Conservation (phyloP, 352 stramenopile species). For the Phytophthora boehmeriae region DNA sequence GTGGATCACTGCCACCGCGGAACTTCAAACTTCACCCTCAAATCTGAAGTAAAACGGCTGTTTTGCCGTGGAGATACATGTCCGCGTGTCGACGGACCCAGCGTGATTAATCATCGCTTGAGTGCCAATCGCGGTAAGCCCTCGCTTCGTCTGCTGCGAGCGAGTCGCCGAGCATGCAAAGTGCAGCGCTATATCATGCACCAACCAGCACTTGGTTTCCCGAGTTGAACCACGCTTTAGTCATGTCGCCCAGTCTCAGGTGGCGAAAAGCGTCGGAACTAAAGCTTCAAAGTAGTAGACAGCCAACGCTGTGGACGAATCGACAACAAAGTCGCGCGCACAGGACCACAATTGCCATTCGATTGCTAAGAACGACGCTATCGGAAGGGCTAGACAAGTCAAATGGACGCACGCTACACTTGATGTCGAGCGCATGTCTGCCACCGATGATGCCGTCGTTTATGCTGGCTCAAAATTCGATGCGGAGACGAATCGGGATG, state of each 20-base stretch:
- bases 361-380: constrained; percentile 23
- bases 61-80: constrained; percentile 1
- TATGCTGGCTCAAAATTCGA: constrained; percentile 3
- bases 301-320: constrained; percentile 19
- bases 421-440: constrained; percentile 17
- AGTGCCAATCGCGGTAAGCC: not conserved
- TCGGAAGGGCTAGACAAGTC: constrained; percentile 4
- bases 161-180: constrained; percentile 2
- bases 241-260: not conserved
- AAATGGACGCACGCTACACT: constrained; percentile 1
- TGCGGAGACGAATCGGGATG: constrained; percentile 8
- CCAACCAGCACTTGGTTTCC: not conserved
- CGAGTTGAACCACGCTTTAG: not conserved
- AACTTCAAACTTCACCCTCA: not conserved
- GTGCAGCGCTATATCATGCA: not conserved
- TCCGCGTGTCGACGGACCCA: not conserved
- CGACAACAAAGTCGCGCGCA: constrained; percentile 21
- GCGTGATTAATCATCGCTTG: too few relatives aligned
- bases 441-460: constrained; percentile 14
- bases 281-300: constrained; percentile 20
- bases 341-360: constrained; percentile 1
- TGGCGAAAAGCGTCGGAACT: constrained; percentile 7
- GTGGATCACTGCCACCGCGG: too few relatives aligned
- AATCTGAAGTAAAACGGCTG: constrained; percentile 16
- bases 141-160: not conserved